Evolutionary conservation across 768 basidiomycete species (phyloP), one percentile per base, ranked within the genome.

Genomic region (Macrolepiota fuliginosa): DNA sequence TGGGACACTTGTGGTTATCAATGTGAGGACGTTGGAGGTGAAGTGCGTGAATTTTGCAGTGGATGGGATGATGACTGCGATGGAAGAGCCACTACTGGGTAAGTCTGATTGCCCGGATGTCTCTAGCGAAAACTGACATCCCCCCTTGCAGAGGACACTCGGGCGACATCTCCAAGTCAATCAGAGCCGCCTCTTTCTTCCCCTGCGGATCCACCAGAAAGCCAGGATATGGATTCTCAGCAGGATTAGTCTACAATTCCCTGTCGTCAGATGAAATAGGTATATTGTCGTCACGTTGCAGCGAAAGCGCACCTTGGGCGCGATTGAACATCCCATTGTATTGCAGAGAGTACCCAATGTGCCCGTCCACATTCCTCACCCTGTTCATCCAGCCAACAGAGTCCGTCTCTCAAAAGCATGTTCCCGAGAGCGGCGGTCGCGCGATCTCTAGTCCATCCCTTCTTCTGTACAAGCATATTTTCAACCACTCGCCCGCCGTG

Each of bases 381-480:
- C 73, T 97, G 94, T 25, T 92, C 89, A 69, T 99, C 97, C 32
- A 98, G 70, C 97, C 97, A 99, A 62, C 93, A 96, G 25, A 96
- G 77, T 1, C 96, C 96, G 64, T 98, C 95, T 27, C 90, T 81
- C 63, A 93, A 79, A 13, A 96, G 82, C 87, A 96, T 95, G 64
- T 96, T 95, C 67, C 94, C 89, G 67, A 98, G 73, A 1, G 90
- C 95, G 11, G 85, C 81, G 52, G 81, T 79, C 3, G 91, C 89
- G 27, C 97, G 82, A 37, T 91, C 90, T 53, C 80, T 72, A 1
- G 85, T 85, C 97, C 97, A 99, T 4, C 86, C 88, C 15, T 83
- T 85, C 56, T 80, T 73, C 32, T 70, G 68, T 49, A 89, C 81
- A 27, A 96, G 74, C 40, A 80, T 72, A 17, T 84, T 82, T 66